Evolutionary conservation across 2,329 filamentous ascomycete species (phyloP).

Genomic region (Dactylellina haptotyla): DNA sequence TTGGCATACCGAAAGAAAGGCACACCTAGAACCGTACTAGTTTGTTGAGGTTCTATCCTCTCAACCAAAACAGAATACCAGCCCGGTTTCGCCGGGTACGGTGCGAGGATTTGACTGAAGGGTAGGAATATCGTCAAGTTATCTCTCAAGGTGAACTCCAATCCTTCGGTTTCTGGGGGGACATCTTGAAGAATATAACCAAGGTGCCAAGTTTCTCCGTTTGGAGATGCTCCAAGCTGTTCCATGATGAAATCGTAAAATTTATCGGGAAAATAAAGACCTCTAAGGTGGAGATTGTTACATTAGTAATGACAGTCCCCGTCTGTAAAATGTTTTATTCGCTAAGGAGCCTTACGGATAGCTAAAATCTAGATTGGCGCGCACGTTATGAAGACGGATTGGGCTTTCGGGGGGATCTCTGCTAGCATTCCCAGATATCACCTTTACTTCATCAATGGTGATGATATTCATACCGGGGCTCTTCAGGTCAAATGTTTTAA

Average conservation of each 20-base stretch:
- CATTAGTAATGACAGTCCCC: no score
- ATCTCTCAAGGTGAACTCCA: not conserved
- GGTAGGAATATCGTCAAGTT: not conserved
- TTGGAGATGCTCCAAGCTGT: not conserved
- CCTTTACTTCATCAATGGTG: not conserved
- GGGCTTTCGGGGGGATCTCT: not conserved
- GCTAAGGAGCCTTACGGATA: not conserved
- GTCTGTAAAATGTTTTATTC: no score
- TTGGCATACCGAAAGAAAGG: not conserved
- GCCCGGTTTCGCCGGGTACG: not conserved
- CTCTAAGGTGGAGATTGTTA: no score
- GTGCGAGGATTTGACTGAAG: not conserved
- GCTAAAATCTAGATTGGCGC: not conserved
- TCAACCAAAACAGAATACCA: not conserved
- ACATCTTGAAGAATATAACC: not conserved
- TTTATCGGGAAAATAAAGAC: not conserved
- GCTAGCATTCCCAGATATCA: not conserved
- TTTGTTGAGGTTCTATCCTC: not conserved
- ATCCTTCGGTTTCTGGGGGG: not conserved
- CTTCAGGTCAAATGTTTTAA: not conserved
- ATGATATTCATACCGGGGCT: not conserved
- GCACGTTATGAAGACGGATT: not conserved
- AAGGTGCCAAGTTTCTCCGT: not conserved
- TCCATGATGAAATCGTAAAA: not conserved
- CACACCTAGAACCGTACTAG: not conserved